Evolutionary conservation across 2,329 filamentous ascomycete species (phyloP), one percentile per base, ranked within the genome.

Genomic region (Domatiomyces catenatus): DNA sequence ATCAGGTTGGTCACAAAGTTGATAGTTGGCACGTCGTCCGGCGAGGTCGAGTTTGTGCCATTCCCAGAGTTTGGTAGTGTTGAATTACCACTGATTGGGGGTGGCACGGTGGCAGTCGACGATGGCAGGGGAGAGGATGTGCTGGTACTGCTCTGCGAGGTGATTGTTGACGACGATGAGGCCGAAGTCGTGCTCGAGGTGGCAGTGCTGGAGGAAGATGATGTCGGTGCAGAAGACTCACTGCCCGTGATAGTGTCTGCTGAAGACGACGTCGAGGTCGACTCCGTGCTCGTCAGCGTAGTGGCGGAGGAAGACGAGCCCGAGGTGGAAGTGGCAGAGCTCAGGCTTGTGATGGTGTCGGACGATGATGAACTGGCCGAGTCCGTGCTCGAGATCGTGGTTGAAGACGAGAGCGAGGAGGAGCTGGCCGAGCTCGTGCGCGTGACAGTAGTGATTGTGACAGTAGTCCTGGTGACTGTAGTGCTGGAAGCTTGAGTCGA

Each of bases 1-100:
- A 39, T 39, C 32, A 39, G 15, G 32, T 39, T 5, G 32, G 12
- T 39, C 32, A 15, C 10, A 12, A 39, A 39, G 12, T 15, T 15
- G 10, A 39, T 15, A 15, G 32, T 5, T 2, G 32, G 32, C 8
- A 4, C n/a, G 32, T 39, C n/a, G n/a, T 10, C 32, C 10, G 32
- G 15, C 10, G 32, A 39, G 32, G 32, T 39, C 10, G 2, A 49
- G 43, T 12, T 28, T 39, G 26, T 46, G 10, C 3, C 8, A 42
- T 48, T 12, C 59, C 60, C 45, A 63, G 51, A 45, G 54, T 54
- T 57, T 66, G 69, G 50, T 66, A 69, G 50, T 39, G 10, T 15
- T 8, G 32, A 39, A 15, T 58, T 52, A 15, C 62, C 57, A 48
- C 67, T n/a, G n/a, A n/a, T n/a, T n/a, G n/a, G n/a, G n/a, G n/a